Conservation (phyloP, 1,139 yeast genomes). For the Debaryomycetaceae sp. region DNA sequence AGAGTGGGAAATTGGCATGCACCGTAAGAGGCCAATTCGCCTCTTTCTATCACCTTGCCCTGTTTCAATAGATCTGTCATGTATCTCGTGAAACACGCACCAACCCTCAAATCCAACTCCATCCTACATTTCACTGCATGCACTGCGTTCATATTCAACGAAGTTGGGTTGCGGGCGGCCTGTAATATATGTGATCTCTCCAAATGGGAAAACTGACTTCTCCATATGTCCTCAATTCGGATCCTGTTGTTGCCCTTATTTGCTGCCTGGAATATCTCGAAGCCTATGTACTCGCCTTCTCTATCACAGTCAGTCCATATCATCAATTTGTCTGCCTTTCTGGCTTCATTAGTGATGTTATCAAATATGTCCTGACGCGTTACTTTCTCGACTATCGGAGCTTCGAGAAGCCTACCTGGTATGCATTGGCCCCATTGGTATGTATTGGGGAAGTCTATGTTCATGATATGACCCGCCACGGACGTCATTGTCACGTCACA, state of each 20-base stretch:
- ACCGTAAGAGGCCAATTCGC: constrained; percentile 64
- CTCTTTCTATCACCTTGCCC: constrained; percentile 13
- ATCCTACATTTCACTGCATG: constrained; percentile 83
- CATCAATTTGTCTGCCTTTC: constrained; percentile 60
- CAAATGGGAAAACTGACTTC: constrained; percentile 87
- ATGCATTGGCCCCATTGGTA: constrained; percentile 67
- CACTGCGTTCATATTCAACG: constrained; percentile 65
- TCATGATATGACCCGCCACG: constrained; percentile 80
- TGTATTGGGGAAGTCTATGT: constrained; percentile 61
- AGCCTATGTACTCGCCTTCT: constrained; percentile 96
- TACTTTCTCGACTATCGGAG: constrained; percentile 51
- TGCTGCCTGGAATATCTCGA: constrained; percentile 75
- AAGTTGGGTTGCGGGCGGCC: constrained; percentile 71
- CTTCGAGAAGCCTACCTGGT: constrained; percentile 64
- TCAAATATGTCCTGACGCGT: constrained; percentile 50
- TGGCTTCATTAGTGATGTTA: constrained; percentile 71
- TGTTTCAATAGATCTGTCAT: constrained; percentile 51
- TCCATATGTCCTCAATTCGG: constrained; percentile 45
- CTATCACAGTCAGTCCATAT: constrained; percentile 99
- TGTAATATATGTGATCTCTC: constrained; percentile 68
- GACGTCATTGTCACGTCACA: constrained; percentile 90
- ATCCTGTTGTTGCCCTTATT: constrained; percentile 48
- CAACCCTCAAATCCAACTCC: constrained; percentile 87
- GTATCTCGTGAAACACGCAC: constrained; percentile 83
- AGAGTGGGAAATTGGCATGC: constrained; percentile 96